A percentile compares a stretch with the other conserved stretches of the same genome.
These are phyloP conservation scores for Thalassiosira tumida DNA, from an alignment of 352 stramenopile species.

Conservation along the genomic window DNA sequence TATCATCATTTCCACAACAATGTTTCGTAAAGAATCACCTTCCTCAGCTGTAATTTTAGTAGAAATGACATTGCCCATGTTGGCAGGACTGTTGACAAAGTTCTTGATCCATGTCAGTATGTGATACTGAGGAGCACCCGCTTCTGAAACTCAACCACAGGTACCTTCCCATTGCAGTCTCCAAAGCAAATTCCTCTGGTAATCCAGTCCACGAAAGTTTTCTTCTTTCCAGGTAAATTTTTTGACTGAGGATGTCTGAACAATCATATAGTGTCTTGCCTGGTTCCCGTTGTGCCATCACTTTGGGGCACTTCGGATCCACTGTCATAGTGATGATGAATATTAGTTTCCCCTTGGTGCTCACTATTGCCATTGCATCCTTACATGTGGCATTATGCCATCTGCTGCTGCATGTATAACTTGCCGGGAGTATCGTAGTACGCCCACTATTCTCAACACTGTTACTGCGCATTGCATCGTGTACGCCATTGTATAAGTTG, in stretches of 20 bases:
- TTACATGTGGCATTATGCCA: constrained; percentile 66
- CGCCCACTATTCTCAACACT: constrained; percentile 29
- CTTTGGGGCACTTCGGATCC: constrained; percentile 85
- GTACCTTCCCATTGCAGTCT: constrained; percentile 68
- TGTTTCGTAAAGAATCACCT: background rate
- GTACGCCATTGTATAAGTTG: background rate
- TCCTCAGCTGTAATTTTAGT: constrained; percentile 38
- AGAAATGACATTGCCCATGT: constrained; percentile 63
- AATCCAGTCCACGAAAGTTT: background rate
- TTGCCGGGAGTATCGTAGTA: constrained; percentile 8
- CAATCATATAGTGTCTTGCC: constrained; percentile 50
- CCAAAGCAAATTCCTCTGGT: constrained; percentile 71
- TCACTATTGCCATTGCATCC: constrained; percentile 85
- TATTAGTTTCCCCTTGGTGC: constrained; percentile 68
- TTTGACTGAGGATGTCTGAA: constrained; percentile 69
- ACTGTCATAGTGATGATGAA: constrained; percentile 88
- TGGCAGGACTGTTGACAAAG: constrained; percentile 36
- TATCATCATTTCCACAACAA: background rate
- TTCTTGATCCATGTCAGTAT: constrained; percentile 84
- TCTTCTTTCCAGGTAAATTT: constrained; percentile 12
- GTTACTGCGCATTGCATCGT: background rate
- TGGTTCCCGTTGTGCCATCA: constrained; percentile 46
- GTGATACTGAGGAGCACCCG: constrained; percentile 85
- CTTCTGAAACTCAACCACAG: constrained; percentile 89
- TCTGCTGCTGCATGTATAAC: constrained; percentile 51